Conservation (phyloP, 2,329 filamentous ascomycete genomes). For the Apiospora phragmitis region DNA sequence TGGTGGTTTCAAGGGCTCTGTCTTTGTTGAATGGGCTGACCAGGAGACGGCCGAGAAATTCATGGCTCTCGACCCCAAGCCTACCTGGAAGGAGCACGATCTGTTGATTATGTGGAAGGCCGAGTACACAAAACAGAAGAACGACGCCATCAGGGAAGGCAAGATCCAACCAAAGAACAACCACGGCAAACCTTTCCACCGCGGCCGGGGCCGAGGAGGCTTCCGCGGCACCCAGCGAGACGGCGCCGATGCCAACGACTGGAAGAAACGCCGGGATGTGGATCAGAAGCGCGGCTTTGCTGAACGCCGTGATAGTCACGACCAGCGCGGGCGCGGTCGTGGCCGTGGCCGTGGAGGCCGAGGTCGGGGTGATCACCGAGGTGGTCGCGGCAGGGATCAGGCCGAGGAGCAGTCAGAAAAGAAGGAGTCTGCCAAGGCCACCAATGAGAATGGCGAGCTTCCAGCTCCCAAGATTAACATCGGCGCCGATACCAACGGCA, state of each 20-base stretch:
- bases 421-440: constrained; percentile 14
- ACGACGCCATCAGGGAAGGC: constrained; percentile 68
- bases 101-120: constrained; percentile 85
- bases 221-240: constrained; percentile 37
- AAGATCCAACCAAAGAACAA: constrained; percentile 60
- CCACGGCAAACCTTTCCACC: constrained; percentile 30
- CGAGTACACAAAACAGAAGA: constrained; percentile 81
- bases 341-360: constrained; percentile 46
- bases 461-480: constrained; percentile 46
- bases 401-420: constrained; percentile 33
- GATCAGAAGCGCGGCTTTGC: constrained; percentile 63
- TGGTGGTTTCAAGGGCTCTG: constrained; percentile 88
- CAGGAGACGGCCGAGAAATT: constrained; percentile 81
- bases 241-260: constrained; percentile 54
- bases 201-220: constrained; percentile 40
- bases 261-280: constrained; percentile 64
- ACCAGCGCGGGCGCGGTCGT: constrained; percentile 37
- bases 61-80: constrained; percentile 75
- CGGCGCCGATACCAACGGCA: constrained; percentile 44
- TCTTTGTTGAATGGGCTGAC: constrained; percentile 88
- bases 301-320: constrained; percentile 43
- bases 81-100: constrained; percentile 79
- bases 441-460: constrained; percentile 32
- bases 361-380: constrained; percentile 35
- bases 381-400: constrained; percentile 36